Evolutionary conservation across 192 early-diverging fungal species (phyloP).

Genomic region (Coemansia asiatica): DNA sequence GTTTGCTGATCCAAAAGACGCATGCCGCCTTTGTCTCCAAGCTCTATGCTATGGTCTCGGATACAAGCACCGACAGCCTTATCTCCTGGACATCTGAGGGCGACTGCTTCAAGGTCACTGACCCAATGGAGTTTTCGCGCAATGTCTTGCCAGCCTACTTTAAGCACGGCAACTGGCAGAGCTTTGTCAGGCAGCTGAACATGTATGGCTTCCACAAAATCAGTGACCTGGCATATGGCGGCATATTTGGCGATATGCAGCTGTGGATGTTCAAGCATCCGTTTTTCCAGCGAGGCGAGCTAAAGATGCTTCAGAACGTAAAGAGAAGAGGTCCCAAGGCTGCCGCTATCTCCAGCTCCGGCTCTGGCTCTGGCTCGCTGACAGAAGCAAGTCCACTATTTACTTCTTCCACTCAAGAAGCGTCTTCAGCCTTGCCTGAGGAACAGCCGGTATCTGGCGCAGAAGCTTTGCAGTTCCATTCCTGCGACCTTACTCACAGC

Average conservation of each 20-base stretch:
- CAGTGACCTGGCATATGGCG: constrained; percentile 47
- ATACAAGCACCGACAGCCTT: constrained; percentile 28
- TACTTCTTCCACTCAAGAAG: not conserved
- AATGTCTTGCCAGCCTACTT: constrained; percentile 78
- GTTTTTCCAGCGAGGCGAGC: constrained; percentile 43
- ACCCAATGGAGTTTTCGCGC: constrained; percentile 74
- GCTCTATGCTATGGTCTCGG: constrained; percentile 50
- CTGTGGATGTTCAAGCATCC: constrained; percentile 56
- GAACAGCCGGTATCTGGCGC: not conserved
- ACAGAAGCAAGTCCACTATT: not conserved
- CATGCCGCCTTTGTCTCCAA: constrained; percentile 54
- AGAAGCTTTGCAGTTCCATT: not conserved
- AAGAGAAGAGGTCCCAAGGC: constrained; percentile 46
- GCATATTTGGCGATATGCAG: constrained; percentile 40
- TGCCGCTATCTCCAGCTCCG: not conserved
- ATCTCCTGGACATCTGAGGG: constrained; percentile 59
- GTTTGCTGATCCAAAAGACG: constrained; percentile 42
- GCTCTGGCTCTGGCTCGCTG: not conserved
- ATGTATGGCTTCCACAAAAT: constrained; percentile 58
- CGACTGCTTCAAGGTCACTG: constrained; percentile 81
- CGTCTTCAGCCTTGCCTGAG: not conserved
- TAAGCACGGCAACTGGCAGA: constrained; percentile 89
- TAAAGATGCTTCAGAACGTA: constrained; percentile 40
- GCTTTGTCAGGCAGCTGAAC: constrained; percentile 86
- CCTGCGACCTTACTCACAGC: not conserved